Base-by-base conservation (phyloP, 257 asterid genomes). In the Echites panduratus region DNA sequence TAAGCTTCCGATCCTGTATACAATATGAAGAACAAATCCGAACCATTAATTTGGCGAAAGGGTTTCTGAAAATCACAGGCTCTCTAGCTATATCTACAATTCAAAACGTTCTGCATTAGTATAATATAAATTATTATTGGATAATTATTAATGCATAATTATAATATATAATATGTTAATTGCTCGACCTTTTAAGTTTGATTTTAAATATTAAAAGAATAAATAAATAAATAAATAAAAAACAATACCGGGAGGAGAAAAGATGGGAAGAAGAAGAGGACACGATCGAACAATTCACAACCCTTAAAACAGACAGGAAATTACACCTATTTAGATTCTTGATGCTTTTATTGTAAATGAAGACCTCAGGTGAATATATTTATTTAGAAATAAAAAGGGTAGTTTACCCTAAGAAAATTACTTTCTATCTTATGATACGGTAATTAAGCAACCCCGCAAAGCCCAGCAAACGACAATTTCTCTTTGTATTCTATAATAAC, bases 281-380 rank as follows among this genome's bases (percentile, higher is more conserved):
- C 22, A 26, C 22, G 5, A 56, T 9, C 6, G 38, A 32, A 56
- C 43, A 67, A 54, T 32, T 32, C 38, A 32, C 38, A 32, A 32
- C 1, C 38, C 48, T 13, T 11, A 68, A 67, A 66, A 75, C 72
- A 52, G 64, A 50, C 56, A 26, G 45, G 66, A 32, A 63, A 65
- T 32, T 32, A 40, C 73, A 74, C 47, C 35, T 7, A 65, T n/a
- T n/a, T 32, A 32, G 38, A 32, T 32, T 32, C 38, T 32, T 14
- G n/a, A 50, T 52, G 7, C 57, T n/a, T 52, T 19, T 52, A 17
- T 17, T 52, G 57, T 52, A 52, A 52, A 16, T n/a, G 2, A 24
- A 52, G 57, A 19, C 24, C 5, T 52, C 24, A 17, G 24, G 22
- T 52, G 9, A 16, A 52, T 16, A 19, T 7, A 52, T 32, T 19